Evolutionary conservation across 345 rosid species (phyloP).

Genomic region (Clarkia xantiana): DNA sequence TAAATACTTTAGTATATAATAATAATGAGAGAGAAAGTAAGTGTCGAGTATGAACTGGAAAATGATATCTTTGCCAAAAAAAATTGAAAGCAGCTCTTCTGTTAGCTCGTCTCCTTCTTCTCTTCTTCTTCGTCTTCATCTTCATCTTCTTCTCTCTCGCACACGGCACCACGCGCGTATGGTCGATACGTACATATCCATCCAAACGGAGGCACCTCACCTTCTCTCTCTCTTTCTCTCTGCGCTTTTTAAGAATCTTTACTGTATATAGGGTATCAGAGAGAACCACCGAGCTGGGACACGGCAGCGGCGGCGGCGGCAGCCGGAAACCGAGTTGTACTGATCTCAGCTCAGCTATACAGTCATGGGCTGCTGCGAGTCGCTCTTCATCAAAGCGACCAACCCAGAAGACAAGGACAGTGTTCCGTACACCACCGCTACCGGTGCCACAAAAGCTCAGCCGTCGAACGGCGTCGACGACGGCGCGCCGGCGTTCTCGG

Average conservation of each 20-base stretch:
- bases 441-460: conserved; percentile 9
- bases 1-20: too few relatives aligned
- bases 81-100: too few relatives aligned
- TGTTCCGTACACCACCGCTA: conserved; percentile 2
- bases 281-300: background rate
- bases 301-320: background rate
- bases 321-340: too few relatives aligned
- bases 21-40: too few relatives aligned
- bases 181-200: background rate
- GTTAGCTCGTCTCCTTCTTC: too few relatives aligned
- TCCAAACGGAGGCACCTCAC: background rate
- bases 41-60: too few relatives aligned
- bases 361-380: conserved; percentile 56
- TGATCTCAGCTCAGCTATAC: background rate
- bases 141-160: conserved; percentile 1
- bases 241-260: conserved; percentile 1
- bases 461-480: conserved; percentile 21
- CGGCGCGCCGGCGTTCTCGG: conserved; percentile 30
- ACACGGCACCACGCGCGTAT: conserved; percentile 1
- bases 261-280: conserved; percentile 2
- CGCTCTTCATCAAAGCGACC: conserved; percentile 22
- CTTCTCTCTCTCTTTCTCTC: background rate
- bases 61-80: too few relatives aligned
- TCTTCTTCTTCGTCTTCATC: too few relatives aligned
- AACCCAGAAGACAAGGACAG: conserved; percentile 12